Base-by-base conservation (phyloP, 148 eudicot genomes). In the Silene conica region DNA sequence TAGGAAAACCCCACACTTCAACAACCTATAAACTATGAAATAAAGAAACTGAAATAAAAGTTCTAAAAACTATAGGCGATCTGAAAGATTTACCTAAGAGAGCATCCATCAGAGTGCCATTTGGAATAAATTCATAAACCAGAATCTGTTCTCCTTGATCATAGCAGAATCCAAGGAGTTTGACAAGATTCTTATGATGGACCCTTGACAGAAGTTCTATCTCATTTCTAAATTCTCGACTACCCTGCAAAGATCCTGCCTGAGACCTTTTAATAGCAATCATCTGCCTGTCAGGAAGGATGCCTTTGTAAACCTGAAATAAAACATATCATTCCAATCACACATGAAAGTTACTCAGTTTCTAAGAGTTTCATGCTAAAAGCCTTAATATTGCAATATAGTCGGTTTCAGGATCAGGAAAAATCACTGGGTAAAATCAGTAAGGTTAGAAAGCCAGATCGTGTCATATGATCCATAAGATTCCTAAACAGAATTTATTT, bases 61-160 rank as follows among this genome's bases (percentile, higher is more conserved):
- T 34, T 38, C 43, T 38, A 0, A 5, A 34, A 38, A 38, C 43
- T 38, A 7, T 38, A 38, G 0, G 43, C 43, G 2, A 58, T 58
- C 10, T 58, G 62, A 59, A 19, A 19, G 63, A 59, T 59, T 22
- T 59, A 59, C 63, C 63, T 59, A 23, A 59, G 22, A 59, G 63
- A 59, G 25, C 22, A 23, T 59, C 63, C 23, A 59, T 10, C 20
- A 59, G 63, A 20, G 21, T 19, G 9, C 63, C 63, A 59, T 59
- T 59, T 19, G 26, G 25, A 59, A 59, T 59, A n/a, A 19, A 59
- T 59, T 59, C 63, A 59, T 59, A 59, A 16, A 59, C 63, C 19
- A 59, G 63, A 22, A 59, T 59, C 63, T 59, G 63, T 59, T 59
- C 63, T 59, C 63, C 63, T 59, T 59, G 63, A 10, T 59, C 63